Evolutionary conservation across 2,329 filamentous ascomycete species (phyloP), one percentile per base, ranked within the genome.

Genomic region (Chlorencoelia australis): DNA sequence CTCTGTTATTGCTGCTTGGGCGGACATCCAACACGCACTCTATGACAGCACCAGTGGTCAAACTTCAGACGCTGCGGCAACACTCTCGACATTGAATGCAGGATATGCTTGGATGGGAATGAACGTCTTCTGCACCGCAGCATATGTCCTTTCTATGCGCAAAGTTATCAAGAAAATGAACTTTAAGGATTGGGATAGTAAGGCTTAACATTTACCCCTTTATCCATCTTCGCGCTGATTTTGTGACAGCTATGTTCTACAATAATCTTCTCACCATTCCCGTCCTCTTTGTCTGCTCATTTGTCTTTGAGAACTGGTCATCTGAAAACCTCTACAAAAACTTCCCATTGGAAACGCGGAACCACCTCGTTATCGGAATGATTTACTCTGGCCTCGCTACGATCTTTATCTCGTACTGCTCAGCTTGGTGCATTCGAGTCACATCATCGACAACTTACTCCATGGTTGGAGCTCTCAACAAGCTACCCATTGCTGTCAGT

Each of bases 131-230:
- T 95, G 87, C 70, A 89, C 84, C 18, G 86, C 91, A 2, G 75
- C 84, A 15, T 96, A 94, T 54, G 70, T 96, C 30, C 66, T 98
- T 46, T 75, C 82, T 50, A 96, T 95, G 89, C 81, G 91, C 59
- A 96, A 96, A 72, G 82, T 93, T 48, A 96, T 98, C 61, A 96
- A 96, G 79, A 77, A 93, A 65, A 95, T 94, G 69, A 95, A 94
- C 71, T 96, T 98, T 67, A 95, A 94, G 73, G 91, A 96, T 61
- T 96, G 93, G 69, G 91, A 98, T 62, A 94, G 89, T 95, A 73
- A 65, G 89, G 78, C 27, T 27, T 28, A n/a, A n/a, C n/a, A n/a
- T 29, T 9, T 28, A 13, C 22, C 15, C 16, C 21, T 20, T 37
- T 29, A 7, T 24, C 13, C 7, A n/a, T n/a, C 30, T 30, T 21